Evolutionary conservation across 306 rosid species (phyloP).

Genomic region (Cicer yamashitae): DNA sequence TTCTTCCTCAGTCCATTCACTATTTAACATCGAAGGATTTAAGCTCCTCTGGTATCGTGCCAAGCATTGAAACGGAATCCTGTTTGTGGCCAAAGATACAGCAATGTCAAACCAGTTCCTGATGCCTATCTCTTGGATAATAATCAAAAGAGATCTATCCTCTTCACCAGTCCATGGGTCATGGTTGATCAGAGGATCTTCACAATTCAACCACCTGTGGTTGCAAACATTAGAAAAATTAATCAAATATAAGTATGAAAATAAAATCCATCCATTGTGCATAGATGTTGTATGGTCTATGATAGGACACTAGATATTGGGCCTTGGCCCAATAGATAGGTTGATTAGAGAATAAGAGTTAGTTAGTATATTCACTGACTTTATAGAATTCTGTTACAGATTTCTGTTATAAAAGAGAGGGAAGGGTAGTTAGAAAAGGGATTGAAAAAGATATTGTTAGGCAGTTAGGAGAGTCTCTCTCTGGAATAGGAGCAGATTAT

Average conservation of each 20-base stretch:
- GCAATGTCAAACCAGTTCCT: constrained; percentile 84
- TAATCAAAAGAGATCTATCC: constrained; percentile 72
- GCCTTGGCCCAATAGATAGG: too few relatives aligned
- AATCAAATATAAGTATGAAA: constrained; percentile 33
- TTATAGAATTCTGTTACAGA: too few relatives aligned
- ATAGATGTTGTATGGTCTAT: not conserved
- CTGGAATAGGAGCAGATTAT: too few relatives aligned
- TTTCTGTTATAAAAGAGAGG: too few relatives aligned
- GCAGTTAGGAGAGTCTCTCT: too few relatives aligned
- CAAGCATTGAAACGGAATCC: constrained; percentile 95
- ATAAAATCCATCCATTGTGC: constrained; percentile 32
- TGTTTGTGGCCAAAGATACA: constrained; percentile 67
- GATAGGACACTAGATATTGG: too few relatives aligned
- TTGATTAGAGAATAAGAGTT: too few relatives aligned
- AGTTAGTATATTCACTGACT: too few relatives aligned
- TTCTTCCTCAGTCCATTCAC: constrained; percentile 94
- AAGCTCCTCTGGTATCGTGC: constrained; percentile 91
- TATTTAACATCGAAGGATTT: constrained; percentile 79
- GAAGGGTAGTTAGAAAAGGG: too few relatives aligned
- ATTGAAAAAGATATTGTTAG: too few relatives aligned
- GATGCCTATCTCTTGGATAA: constrained; percentile 67
- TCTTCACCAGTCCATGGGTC: constrained; percentile 70
- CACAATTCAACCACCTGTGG: constrained; percentile 90
- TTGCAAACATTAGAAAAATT: constrained; percentile 37
- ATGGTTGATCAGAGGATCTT: constrained; percentile 87